phyloP scores from a whole-genome alignment of 495 filamentous ascomycete species.

The Trichoderma gamsii region DNA sequence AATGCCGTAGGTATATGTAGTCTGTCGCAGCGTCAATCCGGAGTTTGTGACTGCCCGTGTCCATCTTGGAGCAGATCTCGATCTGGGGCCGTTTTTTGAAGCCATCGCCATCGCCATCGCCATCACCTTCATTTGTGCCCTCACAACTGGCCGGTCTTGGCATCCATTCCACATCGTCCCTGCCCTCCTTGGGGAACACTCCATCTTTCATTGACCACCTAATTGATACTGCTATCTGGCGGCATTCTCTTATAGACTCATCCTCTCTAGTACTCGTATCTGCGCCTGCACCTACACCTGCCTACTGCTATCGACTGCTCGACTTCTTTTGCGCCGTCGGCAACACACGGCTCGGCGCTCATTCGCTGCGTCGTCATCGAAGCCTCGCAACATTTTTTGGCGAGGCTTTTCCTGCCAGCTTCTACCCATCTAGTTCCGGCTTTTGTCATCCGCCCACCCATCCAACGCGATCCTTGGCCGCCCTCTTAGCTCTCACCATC shows the following conservation, averaged over 20 bases:
- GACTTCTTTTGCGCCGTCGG: neutral
- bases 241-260: too few species aligned
- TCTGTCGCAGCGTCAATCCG: too few species aligned
- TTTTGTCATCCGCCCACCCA: conserved; percentile 11
- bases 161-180: neutral
- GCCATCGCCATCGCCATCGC: neutral
- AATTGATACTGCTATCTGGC: too few species aligned
- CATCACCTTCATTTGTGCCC: neutral
- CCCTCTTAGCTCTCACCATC: neutral
- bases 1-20: too few species aligned
- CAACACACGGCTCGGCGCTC: neutral
- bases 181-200: too few species aligned
- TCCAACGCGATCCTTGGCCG: neutral
- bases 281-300: too few species aligned
- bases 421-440: neutral
- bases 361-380: neutral
- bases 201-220: too few species aligned
- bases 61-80: neutral
- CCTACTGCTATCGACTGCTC: too few species aligned
- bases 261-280: too few species aligned
- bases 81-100: neutral
- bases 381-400: neutral
- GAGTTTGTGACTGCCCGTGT: neutral
- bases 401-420: conserved; percentile 14
- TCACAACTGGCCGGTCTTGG: neutral